Evolutionary conservation across 2,329 filamentous ascomycete species (phyloP).

Genomic region (Lasiodiplodia sp.): DNA sequence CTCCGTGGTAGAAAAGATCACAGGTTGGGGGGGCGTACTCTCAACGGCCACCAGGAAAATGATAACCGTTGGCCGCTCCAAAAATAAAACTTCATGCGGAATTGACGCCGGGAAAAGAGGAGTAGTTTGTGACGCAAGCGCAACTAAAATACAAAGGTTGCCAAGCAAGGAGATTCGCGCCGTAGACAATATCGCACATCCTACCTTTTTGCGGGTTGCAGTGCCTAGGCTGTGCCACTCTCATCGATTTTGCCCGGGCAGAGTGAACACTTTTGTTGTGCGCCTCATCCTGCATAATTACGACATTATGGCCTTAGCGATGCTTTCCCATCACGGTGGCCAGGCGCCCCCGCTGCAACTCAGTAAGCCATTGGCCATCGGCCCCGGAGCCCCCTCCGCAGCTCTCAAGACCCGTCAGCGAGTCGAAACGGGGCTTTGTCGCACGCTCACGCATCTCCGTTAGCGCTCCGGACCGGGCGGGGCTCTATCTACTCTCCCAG

Average conservation of each 20-base stretch:
- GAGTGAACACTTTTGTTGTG: not conserved
- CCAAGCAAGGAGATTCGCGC: constrained; percentile 8
- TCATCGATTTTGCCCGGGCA: not conserved
- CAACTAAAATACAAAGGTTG: not conserved
- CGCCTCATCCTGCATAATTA: not conserved
- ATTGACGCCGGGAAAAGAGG: not conserved
- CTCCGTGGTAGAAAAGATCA: not conserved
- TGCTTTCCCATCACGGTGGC: not conserved
- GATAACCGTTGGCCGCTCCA: not conserved
- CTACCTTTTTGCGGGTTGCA: too few species aligned
- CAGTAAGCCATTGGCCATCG: not conserved
- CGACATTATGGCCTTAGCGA: not conserved
- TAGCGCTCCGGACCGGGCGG: not conserved
- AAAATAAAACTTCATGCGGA: not conserved
- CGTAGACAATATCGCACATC: not conserved
- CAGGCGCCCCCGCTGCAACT: not conserved
- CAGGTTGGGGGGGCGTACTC: not conserved
- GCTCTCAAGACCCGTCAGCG: not conserved
- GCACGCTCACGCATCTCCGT: not conserved
- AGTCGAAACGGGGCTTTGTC: not conserved
- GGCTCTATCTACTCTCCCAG: not conserved
- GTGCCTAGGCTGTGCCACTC: not conserved
- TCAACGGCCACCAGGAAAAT: not conserved
- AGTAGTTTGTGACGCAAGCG: not conserved
- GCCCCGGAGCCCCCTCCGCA: not conserved